These are phyloP conservation scores for Chalciporus chontae DNA, from an alignment of 768 basidiomycete species.

Conservation along the genomic window DNA sequence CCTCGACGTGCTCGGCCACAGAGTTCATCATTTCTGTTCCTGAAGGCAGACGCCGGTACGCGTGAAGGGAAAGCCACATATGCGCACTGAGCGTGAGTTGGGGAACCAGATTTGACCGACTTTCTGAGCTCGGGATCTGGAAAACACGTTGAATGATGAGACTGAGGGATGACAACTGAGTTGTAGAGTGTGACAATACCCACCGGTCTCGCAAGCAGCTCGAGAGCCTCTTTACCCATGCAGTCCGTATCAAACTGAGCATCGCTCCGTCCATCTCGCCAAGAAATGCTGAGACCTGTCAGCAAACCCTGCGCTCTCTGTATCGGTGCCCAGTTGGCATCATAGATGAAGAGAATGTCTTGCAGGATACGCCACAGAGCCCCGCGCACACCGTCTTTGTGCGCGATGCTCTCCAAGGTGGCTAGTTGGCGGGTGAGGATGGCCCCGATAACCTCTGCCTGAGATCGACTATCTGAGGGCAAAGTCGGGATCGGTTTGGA, in stretches of 20 bases:
- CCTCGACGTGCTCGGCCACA: slow-evolving; percentile 50
- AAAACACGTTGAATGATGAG: neutral
- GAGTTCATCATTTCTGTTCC: slow-evolving; percentile 37
- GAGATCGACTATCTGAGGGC: slow-evolving; percentile 9
- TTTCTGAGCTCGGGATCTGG: slow-evolving; percentile 32
- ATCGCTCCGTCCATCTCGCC: slow-evolving; percentile 24
- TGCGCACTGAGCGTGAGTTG: slow-evolving; percentile 57
- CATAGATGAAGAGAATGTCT: slow-evolving; percentile 52
- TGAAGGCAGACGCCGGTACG: slow-evolving; percentile 50
- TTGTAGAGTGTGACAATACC: slow-evolving; percentile 6
- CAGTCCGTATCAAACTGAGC: slow-evolving; percentile 29
- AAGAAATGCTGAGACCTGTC: slow-evolving; percentile 47
- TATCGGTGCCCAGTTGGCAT: slow-evolving; percentile 46
- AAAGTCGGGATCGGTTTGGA: slow-evolving; percentile 10
- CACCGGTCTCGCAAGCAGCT: slow-evolving; percentile 43
- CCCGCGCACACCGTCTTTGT: slow-evolving; percentile 52
- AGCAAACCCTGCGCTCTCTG: slow-evolving; percentile 56
- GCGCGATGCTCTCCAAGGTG: slow-evolving; percentile 48
- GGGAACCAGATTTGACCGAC: slow-evolving; percentile 25
- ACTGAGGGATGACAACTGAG: neutral
- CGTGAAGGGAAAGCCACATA: slow-evolving; percentile 69
- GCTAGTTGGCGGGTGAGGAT: slow-evolving; percentile 62
- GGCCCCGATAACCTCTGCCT: slow-evolving; percentile 41
- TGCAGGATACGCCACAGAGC: slow-evolving; percentile 42
- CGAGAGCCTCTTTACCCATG: slow-evolving; percentile 41